Evolutionary conservation across 2,329 filamentous ascomycete species (phyloP).

Genomic region (Gaeumannomyces tritici): DNA sequence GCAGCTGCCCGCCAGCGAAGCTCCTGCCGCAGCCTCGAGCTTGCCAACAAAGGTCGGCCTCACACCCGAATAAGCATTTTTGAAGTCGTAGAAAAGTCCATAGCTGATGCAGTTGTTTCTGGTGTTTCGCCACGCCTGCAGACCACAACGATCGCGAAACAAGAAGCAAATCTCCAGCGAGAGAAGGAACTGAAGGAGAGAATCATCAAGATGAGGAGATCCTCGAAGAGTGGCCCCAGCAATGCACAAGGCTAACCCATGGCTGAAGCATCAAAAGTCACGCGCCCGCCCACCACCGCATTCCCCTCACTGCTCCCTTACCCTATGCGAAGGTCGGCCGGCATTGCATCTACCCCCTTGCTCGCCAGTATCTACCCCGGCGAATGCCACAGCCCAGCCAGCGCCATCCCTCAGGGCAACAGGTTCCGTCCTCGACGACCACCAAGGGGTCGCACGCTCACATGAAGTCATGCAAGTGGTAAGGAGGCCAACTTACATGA

Average conservation of each 20-base stretch:
- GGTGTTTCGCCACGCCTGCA: slow-evolving; percentile 11
- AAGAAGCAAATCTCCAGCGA: slow-evolving; percentile 32
- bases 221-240: slow-evolving; percentile 30
- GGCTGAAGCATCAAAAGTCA: not conserved
- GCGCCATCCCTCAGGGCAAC: not conserved
- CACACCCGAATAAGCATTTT: not conserved
- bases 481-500: not conserved
- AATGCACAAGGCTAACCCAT: slow-evolving; percentile 34
- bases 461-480: not conserved
- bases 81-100: not conserved
- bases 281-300: not conserved
- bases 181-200: slow-evolving; percentile 42
- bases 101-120: slow-evolving; percentile 12
- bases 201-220: slow-evolving; percentile 44
- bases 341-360: not conserved
- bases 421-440: not conserved
- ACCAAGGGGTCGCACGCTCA: not conserved
- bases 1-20: slow-evolving; percentile 20
- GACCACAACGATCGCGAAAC: slow-evolving; percentile 23
- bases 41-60: slow-evolving; percentile 18
- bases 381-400: not conserved
- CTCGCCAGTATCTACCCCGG: not conserved
- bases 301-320: not conserved
- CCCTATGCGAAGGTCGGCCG: not conserved
- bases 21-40: slow-evolving; percentile 10